A percentile compares a stretch with the other conserved stretches of the same genome.
Conservation (phyloP, 257 asterid genomes). For the Jacaranda copaia region DNA sequence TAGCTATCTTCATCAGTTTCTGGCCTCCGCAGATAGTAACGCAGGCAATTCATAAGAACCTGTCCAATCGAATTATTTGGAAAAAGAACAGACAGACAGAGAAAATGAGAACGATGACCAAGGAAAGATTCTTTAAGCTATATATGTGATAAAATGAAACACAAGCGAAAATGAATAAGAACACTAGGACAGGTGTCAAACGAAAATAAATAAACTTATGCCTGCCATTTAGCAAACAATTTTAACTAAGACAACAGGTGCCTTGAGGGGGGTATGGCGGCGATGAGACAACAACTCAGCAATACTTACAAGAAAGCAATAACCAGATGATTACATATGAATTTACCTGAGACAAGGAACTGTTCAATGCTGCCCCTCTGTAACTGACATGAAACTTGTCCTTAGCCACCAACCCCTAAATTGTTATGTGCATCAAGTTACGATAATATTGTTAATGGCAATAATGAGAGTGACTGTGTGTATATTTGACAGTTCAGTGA, state of each 20-base stretch:
- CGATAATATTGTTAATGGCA: slow-evolving; percentile 13
- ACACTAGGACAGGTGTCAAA: too few species aligned
- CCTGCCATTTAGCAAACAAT: background rate
- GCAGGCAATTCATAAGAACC: slow-evolving; percentile 92
- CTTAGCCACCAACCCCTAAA: slow-evolving; percentile 92
- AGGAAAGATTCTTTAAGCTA: background rate
- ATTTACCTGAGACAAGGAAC: slow-evolving; percentile 96
- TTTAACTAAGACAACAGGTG: background rate
- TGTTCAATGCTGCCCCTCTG: slow-evolving; percentile 86
- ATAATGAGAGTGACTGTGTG: background rate
- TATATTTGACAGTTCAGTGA: background rate
- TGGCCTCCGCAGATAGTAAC: slow-evolving; percentile 89
- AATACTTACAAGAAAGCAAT: background rate
- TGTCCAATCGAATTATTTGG: slow-evolving; percentile 39
- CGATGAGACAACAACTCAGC: too few species aligned
- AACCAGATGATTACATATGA: background rate
- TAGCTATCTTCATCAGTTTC: slow-evolving; percentile 92
- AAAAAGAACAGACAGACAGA: background rate
- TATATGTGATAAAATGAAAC: background rate
- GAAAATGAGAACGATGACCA: background rate
- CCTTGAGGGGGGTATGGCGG: too few species aligned
- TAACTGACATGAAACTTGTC: slow-evolving; percentile 95
- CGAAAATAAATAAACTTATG: background rate
- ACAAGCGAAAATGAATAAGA: background rate
- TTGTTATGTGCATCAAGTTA: slow-evolving; percentile 32